Evolutionary conservation across 2,329 filamentous ascomycete species (phyloP), one percentile per base, ranked within the genome.

Genomic region (Elsinoe necatrix): DNA sequence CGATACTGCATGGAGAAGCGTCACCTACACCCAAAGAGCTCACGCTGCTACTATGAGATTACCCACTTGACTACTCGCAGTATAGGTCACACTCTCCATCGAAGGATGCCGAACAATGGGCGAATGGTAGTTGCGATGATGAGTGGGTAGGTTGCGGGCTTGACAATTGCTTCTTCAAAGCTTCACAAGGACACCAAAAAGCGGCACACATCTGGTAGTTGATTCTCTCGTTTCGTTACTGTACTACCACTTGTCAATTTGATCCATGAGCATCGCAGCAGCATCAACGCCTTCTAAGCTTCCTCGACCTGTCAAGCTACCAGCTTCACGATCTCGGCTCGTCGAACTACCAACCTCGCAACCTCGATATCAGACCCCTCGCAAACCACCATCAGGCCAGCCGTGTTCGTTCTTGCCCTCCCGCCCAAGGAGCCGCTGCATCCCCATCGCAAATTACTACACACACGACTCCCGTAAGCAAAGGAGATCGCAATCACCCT

Each of bases 371-470:
- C 48, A 37, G 18, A 39, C 39, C 31, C 31, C 48, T 52, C 48
- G 48, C 31, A 52, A 52, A 34, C 48, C 48, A 39, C 18, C 39
- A 11, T 16, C 45, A 50, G 16, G 29, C 16, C 45, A 50, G 18
- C 45, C 45, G 11, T 50, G 34, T 18, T 27, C 23, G 14, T 14
- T 25, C 16, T 35, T 16, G 12, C 23, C 45, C n/a, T 50, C 45
- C 23, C 45, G 18, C n/a, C 31, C 31, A 39, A 39, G 29, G n/a
- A 52, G 48, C 31, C 48, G 48, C 29, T 52, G 12, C 31, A 52
- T 25, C 16, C 48, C 48, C 48, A 25, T 52, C n/a, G 29, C 34
- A 18, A 18, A 52, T n/a, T 34, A 52, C 48, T 37, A 50, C 45
- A 50, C 29, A 18, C 23, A 35, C 25, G 18, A 23, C 21, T 20